Evolutionary conservation across 1,139 yeast genomes (phyloP).

Genomic region (Arxiozyma telluris): DNA sequence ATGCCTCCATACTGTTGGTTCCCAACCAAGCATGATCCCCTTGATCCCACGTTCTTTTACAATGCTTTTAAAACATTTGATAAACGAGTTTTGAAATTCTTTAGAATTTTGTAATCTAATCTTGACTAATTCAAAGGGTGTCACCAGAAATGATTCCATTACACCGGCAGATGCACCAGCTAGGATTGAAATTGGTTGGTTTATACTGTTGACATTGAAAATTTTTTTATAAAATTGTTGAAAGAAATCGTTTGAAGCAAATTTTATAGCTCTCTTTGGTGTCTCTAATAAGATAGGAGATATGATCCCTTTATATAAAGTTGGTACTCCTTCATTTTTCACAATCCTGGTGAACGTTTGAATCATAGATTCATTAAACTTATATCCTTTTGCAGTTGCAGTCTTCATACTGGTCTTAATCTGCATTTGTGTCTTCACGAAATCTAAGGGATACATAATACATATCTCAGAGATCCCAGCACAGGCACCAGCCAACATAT

Average conservation of each 20-base stretch:
- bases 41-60: constrained; percentile 65
- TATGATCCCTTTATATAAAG: constrained; percentile 83
- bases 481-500: constrained; percentile 87
- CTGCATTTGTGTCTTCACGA: constrained; percentile 95
- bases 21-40: constrained; percentile 89
- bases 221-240: constrained; percentile 77
- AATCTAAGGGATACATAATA: constrained; percentile 96
- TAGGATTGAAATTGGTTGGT: constrained; percentile 74
- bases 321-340: constrained; percentile 70
- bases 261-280: constrained; percentile 97
- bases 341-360: constrained; percentile 39
- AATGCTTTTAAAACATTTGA: constrained; percentile 44
- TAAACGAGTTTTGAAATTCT: constrained; percentile 69
- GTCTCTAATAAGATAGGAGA: constrained; percentile 99
- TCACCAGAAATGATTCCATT: constrained; percentile 90
- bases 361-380: background rate
- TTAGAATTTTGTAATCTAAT: constrained; percentile 83
- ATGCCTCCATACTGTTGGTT: constrained; percentile 97
- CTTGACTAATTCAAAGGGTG: constrained; percentile 81
- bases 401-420: constrained; percentile 42
- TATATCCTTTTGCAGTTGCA: constrained; percentile 49
- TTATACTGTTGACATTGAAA: constrained; percentile 44
- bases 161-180: constrained; percentile 99
- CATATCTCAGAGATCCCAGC: constrained; percentile 97
- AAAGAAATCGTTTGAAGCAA: constrained; percentile 97